Evolutionary conservation across 2,329 filamentous ascomycete genomes (phyloP).

Genomic region (Cyclaneusma minus): DNA sequence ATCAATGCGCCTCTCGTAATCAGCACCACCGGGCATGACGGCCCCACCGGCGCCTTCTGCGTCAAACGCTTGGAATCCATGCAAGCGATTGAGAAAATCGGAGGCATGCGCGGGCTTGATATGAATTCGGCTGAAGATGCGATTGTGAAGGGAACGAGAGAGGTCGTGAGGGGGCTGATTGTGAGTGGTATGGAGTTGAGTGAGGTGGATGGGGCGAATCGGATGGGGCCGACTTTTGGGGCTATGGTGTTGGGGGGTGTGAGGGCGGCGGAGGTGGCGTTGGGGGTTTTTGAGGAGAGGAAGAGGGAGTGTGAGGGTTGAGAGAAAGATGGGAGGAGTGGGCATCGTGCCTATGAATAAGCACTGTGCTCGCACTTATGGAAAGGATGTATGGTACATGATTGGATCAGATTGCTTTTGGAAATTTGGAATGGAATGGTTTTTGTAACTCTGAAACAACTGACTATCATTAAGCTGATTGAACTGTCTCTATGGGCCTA

Average conservation of each 20-base stretch:
- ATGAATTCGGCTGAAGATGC: constrained; percentile 88
- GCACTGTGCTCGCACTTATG: too few relatives aligned
- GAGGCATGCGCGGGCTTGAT: constrained; percentile 84
- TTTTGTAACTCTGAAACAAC: too few relatives aligned
- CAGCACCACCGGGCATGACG: constrained; percentile 83
- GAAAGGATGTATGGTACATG: too few relatives aligned
- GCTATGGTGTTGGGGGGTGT: constrained; percentile 80
- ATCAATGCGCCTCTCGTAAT: constrained; percentile 85
- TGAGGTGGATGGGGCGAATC: constrained; percentile 80
- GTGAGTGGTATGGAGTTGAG: constrained; percentile 92
- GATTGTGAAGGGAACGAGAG: constrained; percentile 81
- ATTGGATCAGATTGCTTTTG: too few relatives aligned
- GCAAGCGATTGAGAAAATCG: constrained; percentile 67
- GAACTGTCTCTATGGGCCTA: too few relatives aligned
- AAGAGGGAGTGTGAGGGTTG: constrained; percentile 61
- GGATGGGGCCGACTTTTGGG: constrained; percentile 83
- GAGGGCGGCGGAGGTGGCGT: constrained; percentile 79
- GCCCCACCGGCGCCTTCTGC: constrained; percentile 77
- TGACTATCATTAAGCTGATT: too few relatives aligned
- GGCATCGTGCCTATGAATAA: too few relatives aligned
- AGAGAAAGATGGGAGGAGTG: too few relatives aligned
- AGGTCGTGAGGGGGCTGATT: constrained; percentile 75
- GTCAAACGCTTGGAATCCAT: constrained; percentile 87
- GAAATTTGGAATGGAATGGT: too few relatives aligned
- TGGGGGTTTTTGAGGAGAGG: constrained; percentile 62